Percentiles rank a stretch among this genome's conserved stretches.
These are phyloP conservation scores for Nemania abortiva DNA, from an alignment of 2,329 filamentous ascomycete genomes.

Conservation along the genomic window DNA sequence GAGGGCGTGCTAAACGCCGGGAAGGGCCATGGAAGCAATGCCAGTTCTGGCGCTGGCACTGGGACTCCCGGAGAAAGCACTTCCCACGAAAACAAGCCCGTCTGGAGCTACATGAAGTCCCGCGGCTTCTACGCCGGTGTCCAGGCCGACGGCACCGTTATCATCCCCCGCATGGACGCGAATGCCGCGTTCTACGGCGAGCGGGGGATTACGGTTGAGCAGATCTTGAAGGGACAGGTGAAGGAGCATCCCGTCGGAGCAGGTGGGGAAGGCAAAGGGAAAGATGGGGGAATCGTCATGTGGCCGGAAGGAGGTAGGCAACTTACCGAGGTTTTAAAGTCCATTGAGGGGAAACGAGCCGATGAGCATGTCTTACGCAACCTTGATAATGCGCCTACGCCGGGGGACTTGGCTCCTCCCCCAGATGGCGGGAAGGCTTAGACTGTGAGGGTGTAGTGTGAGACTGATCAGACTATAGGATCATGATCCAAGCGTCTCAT, in stretches of 20 bases:
- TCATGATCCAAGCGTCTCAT: no score
- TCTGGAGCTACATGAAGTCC: constrained; percentile 90
- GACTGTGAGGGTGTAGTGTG: background rate
- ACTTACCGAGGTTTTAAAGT: constrained; percentile 56
- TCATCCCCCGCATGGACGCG: constrained; percentile 88
- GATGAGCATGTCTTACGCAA: constrained; percentile 43
- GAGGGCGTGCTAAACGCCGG: constrained; percentile 65
- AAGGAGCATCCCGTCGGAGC: constrained; percentile 39
- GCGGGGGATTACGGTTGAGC: constrained; percentile 58
- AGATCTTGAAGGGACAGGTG: constrained; percentile 62
- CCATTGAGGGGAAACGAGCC: constrained; percentile 53
- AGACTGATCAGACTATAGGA: background rate
- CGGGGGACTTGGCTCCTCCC: background rate
- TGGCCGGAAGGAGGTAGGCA: constrained; percentile 57
- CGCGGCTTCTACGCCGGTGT: constrained; percentile 89
- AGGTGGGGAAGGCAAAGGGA: constrained; percentile 48
- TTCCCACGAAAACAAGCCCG: constrained; percentile 60
- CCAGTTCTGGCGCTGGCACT: background rate
- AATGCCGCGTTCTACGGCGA: constrained; percentile 88
- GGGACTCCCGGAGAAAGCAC: constrained; percentile 8
- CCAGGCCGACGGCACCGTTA: constrained; percentile 86
- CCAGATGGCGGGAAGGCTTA: background rate
- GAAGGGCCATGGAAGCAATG: background rate
- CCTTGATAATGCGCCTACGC: constrained; percentile 44
- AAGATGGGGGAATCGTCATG: constrained; percentile 49